Evolutionary conservation across 805 yeast genomes (phyloP), one percentile per base, ranked within the genome.

Genomic region (Starmerella stellata): DNA sequence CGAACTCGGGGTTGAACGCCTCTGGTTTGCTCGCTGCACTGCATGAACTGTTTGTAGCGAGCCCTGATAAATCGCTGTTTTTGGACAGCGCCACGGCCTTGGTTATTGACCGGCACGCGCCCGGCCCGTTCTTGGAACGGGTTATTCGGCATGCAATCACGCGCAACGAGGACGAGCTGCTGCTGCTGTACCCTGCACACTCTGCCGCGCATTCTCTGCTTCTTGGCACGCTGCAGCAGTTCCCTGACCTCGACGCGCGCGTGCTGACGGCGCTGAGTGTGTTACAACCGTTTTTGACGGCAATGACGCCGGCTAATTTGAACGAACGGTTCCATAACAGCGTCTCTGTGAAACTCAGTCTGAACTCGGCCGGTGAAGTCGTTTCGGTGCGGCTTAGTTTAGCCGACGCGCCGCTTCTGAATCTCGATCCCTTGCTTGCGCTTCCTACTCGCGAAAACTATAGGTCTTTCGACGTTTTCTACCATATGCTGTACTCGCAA

Each of bases 131-230:
- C 21, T 38, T 61, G 21, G 46, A 54, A 9, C 37, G 52, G 8
- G 40, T 61, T 4, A 59, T 65, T 62, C 57, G 53, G 30, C 66
- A 61, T 39, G 63, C 65, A 4, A 50, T 52, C 36, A 49, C 54
- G 32, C 54, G 64, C 15, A 52, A 56, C 5, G 66, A 61, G 44
- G 64, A 61, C 38, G 65, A 61, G 47, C 51, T 62, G 18, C 40
- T 61, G 8, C 44, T 61, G 20, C 43, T 62, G 11, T 41, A 50
- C 44, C 60, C 59, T 2, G 49, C 56, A 2, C 48, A 49, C 33
- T 43, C 43, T 2, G 52, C 60, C 0, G 48, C 62, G 1, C 46
- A 52, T 1, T 53, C 61, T 13, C 49, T 57, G 19, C 51, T 58
- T 32, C 33, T 46, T 18, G 47, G 54, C 2, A 50, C 55, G 5